Evolutionary conservation across 2,329 filamentous ascomycete genomes (phyloP), one percentile per base, ranked within the genome.

Genomic region (Sporothrix brasiliensis): DNA sequence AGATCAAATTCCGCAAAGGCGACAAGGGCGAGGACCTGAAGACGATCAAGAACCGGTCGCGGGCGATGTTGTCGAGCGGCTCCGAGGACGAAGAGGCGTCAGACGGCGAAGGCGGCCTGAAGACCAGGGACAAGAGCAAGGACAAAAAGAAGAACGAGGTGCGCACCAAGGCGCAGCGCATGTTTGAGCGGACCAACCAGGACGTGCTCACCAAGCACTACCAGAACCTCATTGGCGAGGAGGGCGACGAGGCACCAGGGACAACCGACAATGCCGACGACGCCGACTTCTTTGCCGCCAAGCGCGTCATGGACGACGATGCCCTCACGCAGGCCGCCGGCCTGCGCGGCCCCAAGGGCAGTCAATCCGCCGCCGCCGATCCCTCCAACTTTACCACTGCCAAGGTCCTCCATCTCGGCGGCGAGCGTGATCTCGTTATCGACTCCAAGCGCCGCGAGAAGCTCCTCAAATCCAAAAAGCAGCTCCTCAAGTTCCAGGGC

Each of bases 121-220:
- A 27, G 52, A 56, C 79, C 52, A 76, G 78, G 47, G 85, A 85
- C 76, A 82, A 82, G 72, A 50, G 2, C 16, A 88, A 87, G 78
- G 47, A 63, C 58, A 88, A 89, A 80, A 90, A 92, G 81, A 83
- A 92, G 81, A 83, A 85, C 13, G 87, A 89, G 75, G 92, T 97
- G 21, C 88, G 93, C 73, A 99, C 96, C 44, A 98, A 97, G 80
- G 96, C 97, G 79, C 93, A 99, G 80, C 91, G 93, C 75, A 98
- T 99, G 95, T 97, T 98, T 80, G 94, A 97, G 83, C 87, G 95
- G 72, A 92, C 91, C 75, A 99, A 99, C 80, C 94, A 98, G 80
- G 94, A 97, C 77, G 92, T 99, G 44, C 81, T 99, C 74, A 94
- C 94, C n/a, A 89, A 91, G 70, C 95, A 99, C 81, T 98, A 97